Conservation (phyloP, 768 basidiomycete species). For the Auriscalpium microsporum region DNA sequence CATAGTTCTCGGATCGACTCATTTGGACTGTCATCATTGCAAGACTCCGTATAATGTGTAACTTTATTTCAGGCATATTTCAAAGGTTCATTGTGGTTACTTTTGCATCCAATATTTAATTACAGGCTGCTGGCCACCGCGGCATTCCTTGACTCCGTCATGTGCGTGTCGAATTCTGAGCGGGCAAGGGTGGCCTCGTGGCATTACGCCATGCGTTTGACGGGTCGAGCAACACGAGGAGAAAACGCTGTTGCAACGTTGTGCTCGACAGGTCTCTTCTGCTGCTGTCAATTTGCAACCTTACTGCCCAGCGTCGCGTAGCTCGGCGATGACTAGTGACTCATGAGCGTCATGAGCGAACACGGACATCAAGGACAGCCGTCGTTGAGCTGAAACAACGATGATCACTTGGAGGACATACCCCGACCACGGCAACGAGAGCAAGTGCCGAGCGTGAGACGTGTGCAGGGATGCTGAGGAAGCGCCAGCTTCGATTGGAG, state of each 20-base stretch:
- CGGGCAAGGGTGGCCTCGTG: neutral
- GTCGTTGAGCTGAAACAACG: too few relatives aligned
- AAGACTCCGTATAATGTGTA: neutral
- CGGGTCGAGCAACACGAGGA: neutral
- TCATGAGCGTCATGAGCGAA: too few relatives aligned
- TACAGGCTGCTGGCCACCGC: neutral
- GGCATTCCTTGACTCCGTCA: neutral
- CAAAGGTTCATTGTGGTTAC: neutral
- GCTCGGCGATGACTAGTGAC: too few relatives aligned
- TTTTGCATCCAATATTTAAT: neutral
- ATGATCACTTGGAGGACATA: too few relatives aligned
- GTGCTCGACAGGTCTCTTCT: neutral
- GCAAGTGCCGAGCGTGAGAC: too few relatives aligned
- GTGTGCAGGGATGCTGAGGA: too few relatives aligned
- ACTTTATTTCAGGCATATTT: neutral
- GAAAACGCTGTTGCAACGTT: neutral
- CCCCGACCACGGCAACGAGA: too few relatives aligned
- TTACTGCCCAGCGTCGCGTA: too few relatives aligned
- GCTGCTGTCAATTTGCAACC: too few relatives aligned
- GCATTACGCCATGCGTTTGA: neutral
- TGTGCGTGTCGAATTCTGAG: neutral
- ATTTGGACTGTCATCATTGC: neutral
- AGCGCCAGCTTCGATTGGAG: too few relatives aligned
- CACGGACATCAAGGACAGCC: too few relatives aligned
- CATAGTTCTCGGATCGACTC: neutral